These are phyloP conservation scores for Entonaema liquescens DNA, from an alignment of 495 filamentous ascomycete genomes.

Conservation along the genomic window DNA sequence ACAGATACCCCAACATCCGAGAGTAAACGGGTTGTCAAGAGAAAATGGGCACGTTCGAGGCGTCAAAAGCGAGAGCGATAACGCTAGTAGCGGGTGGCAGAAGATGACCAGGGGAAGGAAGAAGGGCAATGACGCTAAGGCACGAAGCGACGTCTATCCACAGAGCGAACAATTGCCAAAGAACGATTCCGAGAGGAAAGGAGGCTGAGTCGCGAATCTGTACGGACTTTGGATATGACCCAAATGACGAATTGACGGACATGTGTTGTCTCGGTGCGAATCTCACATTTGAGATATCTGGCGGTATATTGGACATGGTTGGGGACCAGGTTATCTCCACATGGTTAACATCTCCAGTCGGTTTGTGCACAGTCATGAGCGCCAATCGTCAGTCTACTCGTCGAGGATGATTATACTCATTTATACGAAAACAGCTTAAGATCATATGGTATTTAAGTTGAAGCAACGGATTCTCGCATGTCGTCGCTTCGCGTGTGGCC, in stretches of 20 bases:
- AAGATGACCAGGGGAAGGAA: conserved; percentile 55
- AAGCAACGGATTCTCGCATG: conserved; percentile 7
- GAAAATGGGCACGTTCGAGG: conserved; percentile 59
- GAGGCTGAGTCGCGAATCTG: conserved; percentile 51
- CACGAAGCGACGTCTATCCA: conserved; percentile 42
- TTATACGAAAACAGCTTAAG: conserved; percentile 1
- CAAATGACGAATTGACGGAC: conserved; percentile 14
- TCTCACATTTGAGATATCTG: conserved; percentile 30
- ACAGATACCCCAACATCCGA: conserved; percentile 43
- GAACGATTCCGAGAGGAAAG: conserved; percentile 62
- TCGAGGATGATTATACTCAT: conserved; percentile 6
- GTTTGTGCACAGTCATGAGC: conserved; percentile 10
- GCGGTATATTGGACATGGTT: conserved; percentile 34
- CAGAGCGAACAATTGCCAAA: conserved; percentile 60
- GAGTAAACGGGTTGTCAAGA: conserved; percentile 47
- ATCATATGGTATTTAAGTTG: conserved; percentile 14
- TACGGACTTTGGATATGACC: conserved; percentile 39
- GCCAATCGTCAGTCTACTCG: conserved; percentile 11
- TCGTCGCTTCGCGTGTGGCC: conserved; percentile 4
- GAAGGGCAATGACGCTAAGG: conserved; percentile 54
- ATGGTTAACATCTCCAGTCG: conserved; percentile 28
- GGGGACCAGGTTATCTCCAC: conserved; percentile 33
- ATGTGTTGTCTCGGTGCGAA: conserved; percentile 24
- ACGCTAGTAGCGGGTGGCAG: conserved; percentile 54
- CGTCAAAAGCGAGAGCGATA: conserved; percentile 60